Conservation (phyloP, 1,284 basidiomycete species). For the Ustilago curta region DNA sequence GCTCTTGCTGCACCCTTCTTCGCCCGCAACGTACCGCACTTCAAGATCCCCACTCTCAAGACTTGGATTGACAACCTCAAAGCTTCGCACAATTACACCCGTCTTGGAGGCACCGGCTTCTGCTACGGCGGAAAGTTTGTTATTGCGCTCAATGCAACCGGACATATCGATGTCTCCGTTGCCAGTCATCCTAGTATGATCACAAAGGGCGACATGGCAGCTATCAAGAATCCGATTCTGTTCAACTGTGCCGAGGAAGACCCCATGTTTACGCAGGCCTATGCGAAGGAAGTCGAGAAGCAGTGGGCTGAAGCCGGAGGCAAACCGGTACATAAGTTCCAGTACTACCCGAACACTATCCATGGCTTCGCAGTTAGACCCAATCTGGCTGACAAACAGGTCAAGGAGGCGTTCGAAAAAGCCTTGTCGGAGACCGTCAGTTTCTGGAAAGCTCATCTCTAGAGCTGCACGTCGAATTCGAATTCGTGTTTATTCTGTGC, state of each 20-base stretch:
- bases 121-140: slow-evolving; percentile 74
- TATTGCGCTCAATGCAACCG: slow-evolving; percentile 55
- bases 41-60: slow-evolving; percentile 22
- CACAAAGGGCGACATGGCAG: slow-evolving; percentile 53
- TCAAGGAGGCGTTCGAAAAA: slow-evolving; percentile 74
- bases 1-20: slow-evolving; percentile 35
- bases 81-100: slow-evolving; percentile 73
- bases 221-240: slow-evolving; percentile 73
- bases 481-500: neutral
- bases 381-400: slow-evolving; percentile 71
- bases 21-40: slow-evolving; percentile 24
- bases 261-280: slow-evolving; percentile 70
- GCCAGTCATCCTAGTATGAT: slow-evolving; percentile 75
- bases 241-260: slow-evolving; percentile 77
- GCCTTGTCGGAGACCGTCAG: slow-evolving; percentile 35
- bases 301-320: slow-evolving; percentile 71
- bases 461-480: neutral
- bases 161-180: slow-evolving; percentile 73
- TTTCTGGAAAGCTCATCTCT: slow-evolving; percentile 44
- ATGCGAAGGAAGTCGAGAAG: slow-evolving; percentile 72
- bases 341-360: slow-evolving; percentile 74
- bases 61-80: slow-evolving; percentile 65
- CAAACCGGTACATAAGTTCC: slow-evolving; percentile 74
- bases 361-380: slow-evolving; percentile 76
- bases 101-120: slow-evolving; percentile 77